Evolutionary conservation across 73 alveolate genomes (phyloP), one percentile per base, ranked within the genome.

Genomic region (Uronychia binucleata): DNA sequence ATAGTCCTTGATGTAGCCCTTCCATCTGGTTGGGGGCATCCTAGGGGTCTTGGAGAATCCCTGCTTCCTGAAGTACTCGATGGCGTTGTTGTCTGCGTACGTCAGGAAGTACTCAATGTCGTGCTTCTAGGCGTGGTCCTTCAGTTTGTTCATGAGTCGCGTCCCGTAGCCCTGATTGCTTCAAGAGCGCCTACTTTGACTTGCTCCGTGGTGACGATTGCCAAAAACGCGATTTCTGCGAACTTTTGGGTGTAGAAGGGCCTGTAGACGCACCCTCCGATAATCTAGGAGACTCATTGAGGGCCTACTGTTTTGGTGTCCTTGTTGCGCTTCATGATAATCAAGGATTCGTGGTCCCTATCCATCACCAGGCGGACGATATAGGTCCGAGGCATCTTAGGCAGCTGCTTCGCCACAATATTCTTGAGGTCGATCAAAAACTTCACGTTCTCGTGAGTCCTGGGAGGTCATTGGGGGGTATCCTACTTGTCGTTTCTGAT

Each of bases 81-180:
- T 94, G 0, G 99, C 99, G 67, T 93, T 94, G 86, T 97, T 97
- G 86, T 97, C 99, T 30, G 99, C 99, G 92, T 95, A 97, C n/a
- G 99, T 96, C 74, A 97, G 93, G 83, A 97, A 86, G 77, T 97
- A 94, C 78, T 93, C 93, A 5, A 91, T 92, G 81, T 92, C 97
- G 58, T 90, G 86, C 28, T 85, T 82, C 85, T 95, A 79, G 57
- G 94, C 90, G 77, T 94, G 90, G 75, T 88, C 96, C 78, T 97
- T 97, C 77, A 97, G 94, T 83, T 94, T 89, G 80, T 97, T 94
- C 99, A 97, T 97, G 67, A 97, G 88, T 79, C 97, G 86, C 0
- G 98, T 94, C 28, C 99, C 99, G 84, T 89, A 94, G 0, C 99
- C 99, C 79, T 90, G 26, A 80, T 35, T 0, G 29, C 67, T 1